phyloP scores from a whole-genome alignment of 768 basidiomycete species.

The Rhodotorula sphaerocarpa region DNA sequence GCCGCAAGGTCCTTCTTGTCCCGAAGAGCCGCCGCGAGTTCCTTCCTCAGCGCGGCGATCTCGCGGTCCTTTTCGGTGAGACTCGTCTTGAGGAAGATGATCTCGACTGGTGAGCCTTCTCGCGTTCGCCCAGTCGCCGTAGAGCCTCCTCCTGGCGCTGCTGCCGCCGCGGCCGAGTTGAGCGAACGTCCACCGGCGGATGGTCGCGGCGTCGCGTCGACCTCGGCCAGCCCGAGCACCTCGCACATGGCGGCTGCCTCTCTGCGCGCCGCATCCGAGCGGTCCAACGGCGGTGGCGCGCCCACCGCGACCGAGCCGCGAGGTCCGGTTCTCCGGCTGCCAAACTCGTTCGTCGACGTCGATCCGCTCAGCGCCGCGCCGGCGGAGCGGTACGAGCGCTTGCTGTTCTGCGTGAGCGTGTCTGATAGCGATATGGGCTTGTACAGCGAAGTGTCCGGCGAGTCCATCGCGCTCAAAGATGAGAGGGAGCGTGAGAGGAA shows the following conservation, averaged over 20 bases:
- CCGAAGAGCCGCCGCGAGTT: not conserved
- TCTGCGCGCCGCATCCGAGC: constrained; percentile 8
- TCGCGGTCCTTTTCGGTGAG: constrained; percentile 15
- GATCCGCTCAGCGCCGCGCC: not conserved
- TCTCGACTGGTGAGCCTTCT: not conserved
- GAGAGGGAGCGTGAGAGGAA: not conserved
- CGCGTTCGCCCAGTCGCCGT: not conserved
- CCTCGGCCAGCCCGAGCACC: not conserved
- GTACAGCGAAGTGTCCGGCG: constrained; percentile 18
- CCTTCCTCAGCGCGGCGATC: constrained; percentile 1
- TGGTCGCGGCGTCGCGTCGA: constrained; percentile 8
- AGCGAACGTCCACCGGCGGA: not conserved
- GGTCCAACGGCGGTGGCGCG: constrained; percentile 1
- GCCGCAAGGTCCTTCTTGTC: constrained; percentile 14
- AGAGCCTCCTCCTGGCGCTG: too few relatives aligned
- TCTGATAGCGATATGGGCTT: constrained; percentile 7
- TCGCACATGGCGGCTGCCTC: constrained; percentile 9
- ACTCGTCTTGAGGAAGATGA: not conserved
- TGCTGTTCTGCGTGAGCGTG: constrained; percentile 1
- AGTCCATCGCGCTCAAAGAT: constrained; percentile 1
- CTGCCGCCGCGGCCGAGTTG: not conserved
- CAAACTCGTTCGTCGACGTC: not conserved
- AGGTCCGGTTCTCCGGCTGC: not conserved
- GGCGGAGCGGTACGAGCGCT: constrained; percentile 9
- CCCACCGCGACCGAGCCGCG: constrained; percentile 2